These are phyloP conservation scores for Hymenoscyphus fraxineus DNA, from an alignment of 2,329 filamentous ascomycete species.

Conservation along the genomic window DNA sequence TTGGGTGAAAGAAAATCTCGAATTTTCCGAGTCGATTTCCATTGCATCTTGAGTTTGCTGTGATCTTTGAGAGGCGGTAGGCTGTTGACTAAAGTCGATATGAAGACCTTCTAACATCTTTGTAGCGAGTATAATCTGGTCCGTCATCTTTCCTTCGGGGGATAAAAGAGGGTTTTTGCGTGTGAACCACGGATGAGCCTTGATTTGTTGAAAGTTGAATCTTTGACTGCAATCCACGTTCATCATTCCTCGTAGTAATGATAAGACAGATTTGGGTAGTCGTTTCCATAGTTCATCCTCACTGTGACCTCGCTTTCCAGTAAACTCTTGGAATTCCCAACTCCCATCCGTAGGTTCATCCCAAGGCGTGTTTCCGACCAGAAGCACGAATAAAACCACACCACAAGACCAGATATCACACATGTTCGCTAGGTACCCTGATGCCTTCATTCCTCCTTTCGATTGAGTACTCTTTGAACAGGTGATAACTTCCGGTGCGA, in stretches of 20 bases:
- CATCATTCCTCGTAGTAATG: constrained; percentile 90
- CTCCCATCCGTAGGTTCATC: constrained; percentile 83
- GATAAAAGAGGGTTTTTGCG: constrained; percentile 74
- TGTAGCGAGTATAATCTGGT: constrained; percentile 83
- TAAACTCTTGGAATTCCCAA: constrained; percentile 89
- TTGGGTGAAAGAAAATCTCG: constrained; percentile 73
- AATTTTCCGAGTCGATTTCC: constrained; percentile 59
- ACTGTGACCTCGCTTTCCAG: constrained; percentile 73
- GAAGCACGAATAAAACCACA: constrained; percentile 91
- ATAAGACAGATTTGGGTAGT: constrained; percentile 69
- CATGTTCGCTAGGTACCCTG: constrained; percentile 71
- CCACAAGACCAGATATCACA: constrained; percentile 97
- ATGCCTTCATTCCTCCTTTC: constrained; percentile 46
- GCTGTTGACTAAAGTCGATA: constrained; percentile 77
- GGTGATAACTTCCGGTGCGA: constrained; percentile 82
- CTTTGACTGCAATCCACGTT: constrained; percentile 69
- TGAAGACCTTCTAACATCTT: constrained; percentile 88
- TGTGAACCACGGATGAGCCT: constrained; percentile 93
- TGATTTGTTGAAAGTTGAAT: constrained; percentile 82
- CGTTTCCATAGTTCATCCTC: constrained; percentile 81
- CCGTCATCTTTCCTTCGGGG: constrained; percentile 67
- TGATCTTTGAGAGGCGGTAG: constrained; percentile 40
- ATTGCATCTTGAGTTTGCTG: constrained; percentile 51
- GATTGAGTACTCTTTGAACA: constrained; percentile 44
- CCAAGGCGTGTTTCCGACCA: constrained; percentile 97